phyloP scores from a whole-genome alignment of 163 green algal genomes.

The Chloroidium sp. region DNA sequence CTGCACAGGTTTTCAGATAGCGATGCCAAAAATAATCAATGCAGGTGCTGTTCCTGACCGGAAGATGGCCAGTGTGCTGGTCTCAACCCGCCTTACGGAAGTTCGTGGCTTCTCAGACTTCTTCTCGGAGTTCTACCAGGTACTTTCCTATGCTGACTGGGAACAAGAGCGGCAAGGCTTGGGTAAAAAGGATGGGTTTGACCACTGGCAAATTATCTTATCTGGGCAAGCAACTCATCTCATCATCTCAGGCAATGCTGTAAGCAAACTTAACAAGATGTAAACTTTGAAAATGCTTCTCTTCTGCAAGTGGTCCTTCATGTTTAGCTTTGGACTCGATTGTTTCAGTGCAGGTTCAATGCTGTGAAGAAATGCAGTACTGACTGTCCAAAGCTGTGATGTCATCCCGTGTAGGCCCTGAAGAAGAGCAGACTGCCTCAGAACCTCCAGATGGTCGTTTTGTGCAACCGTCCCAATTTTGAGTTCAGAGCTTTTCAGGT shows the following conservation, averaged over 20 bases:
- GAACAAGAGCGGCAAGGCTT: not conserved
- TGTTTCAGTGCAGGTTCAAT: not conserved
- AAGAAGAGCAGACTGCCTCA: constrained; percentile 14
- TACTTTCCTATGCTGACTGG: constrained; percentile 4
- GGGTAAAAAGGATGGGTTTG: not conserved
- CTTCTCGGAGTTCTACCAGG: constrained; percentile 65
- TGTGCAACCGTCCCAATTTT: constrained; percentile 55
- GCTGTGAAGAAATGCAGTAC: not conserved
- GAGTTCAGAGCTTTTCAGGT: constrained; percentile 75
- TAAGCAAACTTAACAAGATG: too few species aligned
- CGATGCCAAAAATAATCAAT: too few species aligned
- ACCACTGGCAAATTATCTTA: too few species aligned
- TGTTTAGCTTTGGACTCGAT: too few species aligned
- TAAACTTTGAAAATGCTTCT: too few species aligned
- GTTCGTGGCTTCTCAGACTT: constrained; percentile 72
- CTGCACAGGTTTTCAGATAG: too few species aligned
- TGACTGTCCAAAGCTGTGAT: not conserved
- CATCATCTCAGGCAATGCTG: not conserved
- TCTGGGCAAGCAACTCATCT: too few species aligned
- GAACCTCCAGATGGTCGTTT: constrained; percentile 44
- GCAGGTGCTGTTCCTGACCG: constrained; percentile 14
- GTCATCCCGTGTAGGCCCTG: constrained; percentile 6
- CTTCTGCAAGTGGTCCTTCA: too few species aligned
- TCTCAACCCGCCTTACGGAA: constrained; percentile 58
- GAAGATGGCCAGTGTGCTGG: constrained; percentile 45